Evolutionary conservation across 2,329 filamentous ascomycete species (phyloP).

Genomic region (Monosporascus sp.): DNA sequence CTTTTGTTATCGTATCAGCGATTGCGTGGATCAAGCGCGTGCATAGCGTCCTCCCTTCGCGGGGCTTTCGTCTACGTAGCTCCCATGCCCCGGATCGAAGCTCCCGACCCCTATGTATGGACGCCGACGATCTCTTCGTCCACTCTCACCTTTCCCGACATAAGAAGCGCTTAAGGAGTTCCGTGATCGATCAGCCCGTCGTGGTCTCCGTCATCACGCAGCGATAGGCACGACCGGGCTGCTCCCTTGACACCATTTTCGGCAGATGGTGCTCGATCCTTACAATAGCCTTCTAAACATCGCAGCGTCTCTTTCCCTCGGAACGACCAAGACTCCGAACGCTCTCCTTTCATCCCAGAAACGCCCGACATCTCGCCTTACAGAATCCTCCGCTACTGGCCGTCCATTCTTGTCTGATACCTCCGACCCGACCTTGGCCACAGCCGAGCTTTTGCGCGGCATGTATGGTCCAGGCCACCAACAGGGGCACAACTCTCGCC

Average conservation of each 20-base stretch:
- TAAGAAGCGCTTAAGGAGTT: constrained; percentile 25
- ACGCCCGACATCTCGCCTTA: constrained; percentile 33
- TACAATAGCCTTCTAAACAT: constrained; percentile 30
- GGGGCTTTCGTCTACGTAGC: neutral
- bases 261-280: constrained; percentile 62
- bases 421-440: neutral
- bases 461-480: constrained; percentile 74
- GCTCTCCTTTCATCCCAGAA: constrained; percentile 34
- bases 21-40: constrained; percentile 1
- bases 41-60: neutral
- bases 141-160: constrained; percentile 16
- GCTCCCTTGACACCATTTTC: constrained; percentile 45
- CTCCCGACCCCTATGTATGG: constrained; percentile 25
- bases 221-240: constrained; percentile 8
- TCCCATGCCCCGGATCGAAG: constrained; percentile 21
- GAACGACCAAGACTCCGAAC: constrained; percentile 39
- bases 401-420: neutral
- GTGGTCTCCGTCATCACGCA: constrained; percentile 4
- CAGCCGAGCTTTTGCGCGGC: constrained; percentile 30
- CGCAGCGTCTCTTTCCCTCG: constrained; percentile 50
- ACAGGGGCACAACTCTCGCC: constrained; percentile 68
- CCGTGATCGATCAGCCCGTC: constrained; percentile 11
- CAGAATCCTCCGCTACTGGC: constrained; percentile 36
- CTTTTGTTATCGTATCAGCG: neutral
- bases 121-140: constrained; percentile 17